Base-by-base conservation (phyloP, 2,329 filamentous ascomycete species). In the Microdochium bolleyi region DNA sequence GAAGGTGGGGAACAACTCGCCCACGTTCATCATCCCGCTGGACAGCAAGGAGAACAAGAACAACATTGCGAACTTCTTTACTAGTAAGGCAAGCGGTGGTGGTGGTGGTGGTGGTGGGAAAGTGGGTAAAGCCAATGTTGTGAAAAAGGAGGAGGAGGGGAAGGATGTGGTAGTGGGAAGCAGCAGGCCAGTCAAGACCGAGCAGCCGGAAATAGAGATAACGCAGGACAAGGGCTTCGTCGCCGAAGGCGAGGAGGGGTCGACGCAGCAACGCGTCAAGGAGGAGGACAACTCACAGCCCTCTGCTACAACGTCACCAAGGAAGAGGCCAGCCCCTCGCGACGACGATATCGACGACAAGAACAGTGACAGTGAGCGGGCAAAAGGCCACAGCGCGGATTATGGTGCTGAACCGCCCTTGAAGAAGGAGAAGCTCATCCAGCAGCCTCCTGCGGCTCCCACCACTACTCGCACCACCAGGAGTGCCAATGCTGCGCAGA, bases 61-160 rank as follows among this genome's bases (percentile, higher is more conserved):
- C 50, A 96, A 94, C 59, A 97, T 97, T 67, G 88, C 88, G 48
- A 96, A 96, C 62, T 96, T 96, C 74, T 97, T 97, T 63, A 78
- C 78, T 8, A 87, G 83, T 44, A 75, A 68, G 7, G 59, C 67
- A n/a, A 64, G 77, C 55, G 69, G 69, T 49, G 34, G 30, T 57
- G 51, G 53, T 55, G 48, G 51, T 48, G 50, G 55, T 54, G 51
- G 54, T 56, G 54, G 53, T 57, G 3, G 56, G 16, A 49, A 54
- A 24, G 22, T 4, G 4, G 21, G 19, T 19, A 46, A 21, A 19
- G 41, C 16, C 19, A 24, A 7, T 11, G 41, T 7, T 56, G 69
- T 69, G 52, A 73, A 72, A 52, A 61, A 58, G 38, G 53, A 49
- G 34, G 37, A 58, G 50, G 53, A 57, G 49, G 52, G 49, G 49